Evolutionary conservation across 148 eudicot genomes (phyloP), one percentile per base, ranked within the genome.

Genomic region (Spergularia bocconei): DNA sequence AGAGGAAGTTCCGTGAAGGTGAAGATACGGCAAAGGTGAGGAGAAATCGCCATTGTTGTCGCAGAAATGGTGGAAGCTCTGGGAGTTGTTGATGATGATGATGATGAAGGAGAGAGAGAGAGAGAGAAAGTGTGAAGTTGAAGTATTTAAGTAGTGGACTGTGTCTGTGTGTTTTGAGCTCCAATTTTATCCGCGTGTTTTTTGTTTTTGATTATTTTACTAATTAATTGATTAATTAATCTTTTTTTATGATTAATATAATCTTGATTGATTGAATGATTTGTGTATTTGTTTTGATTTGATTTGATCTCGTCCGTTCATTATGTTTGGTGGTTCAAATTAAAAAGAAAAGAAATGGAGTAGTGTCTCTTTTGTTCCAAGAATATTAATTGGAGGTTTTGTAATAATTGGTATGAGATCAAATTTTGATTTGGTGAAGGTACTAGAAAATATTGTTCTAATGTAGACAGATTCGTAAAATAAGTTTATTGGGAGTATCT

Each of bases 41-140:
- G 83, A 54, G 98, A 84, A 56, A 90, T 82, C 79, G 97, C 91
- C 96, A 91, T 91, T 59, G 67, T 52, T 54, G 36, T 29, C 4
- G 17, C 1, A 3, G 13, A 21, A 41, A 8, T 62, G 63, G 13
- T 68, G 47, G 47, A 47, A 75, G 78, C 61, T 54, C 48, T 4
- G 25, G 11, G 72, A 59, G 75, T 13, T 33, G 44, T 41, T 41
- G 44, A 41, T 8, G 36, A 7, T 63, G 70, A 13, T 12, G 77
- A 62, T 53, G 39, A n/a, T n/a, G n/a, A n/a, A n/a, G n/a, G n/a
- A n/a, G n/a, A n/a, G n/a, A n/a, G n/a, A n/a, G n/a, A n/a, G 64
- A 54, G 63, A 38, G 50, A 60, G 41, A 47, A 25, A 19, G 61
- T 53, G 65, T 56, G 65, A 17, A 17, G 13, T 19, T 55, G 71